Percentiles rank a stretch among this genome's conserved stretches.
Evolutionary conservation across 805 yeast genomes (phyloP).

Genomic region (Kluyveromyces starmeri): DNA sequence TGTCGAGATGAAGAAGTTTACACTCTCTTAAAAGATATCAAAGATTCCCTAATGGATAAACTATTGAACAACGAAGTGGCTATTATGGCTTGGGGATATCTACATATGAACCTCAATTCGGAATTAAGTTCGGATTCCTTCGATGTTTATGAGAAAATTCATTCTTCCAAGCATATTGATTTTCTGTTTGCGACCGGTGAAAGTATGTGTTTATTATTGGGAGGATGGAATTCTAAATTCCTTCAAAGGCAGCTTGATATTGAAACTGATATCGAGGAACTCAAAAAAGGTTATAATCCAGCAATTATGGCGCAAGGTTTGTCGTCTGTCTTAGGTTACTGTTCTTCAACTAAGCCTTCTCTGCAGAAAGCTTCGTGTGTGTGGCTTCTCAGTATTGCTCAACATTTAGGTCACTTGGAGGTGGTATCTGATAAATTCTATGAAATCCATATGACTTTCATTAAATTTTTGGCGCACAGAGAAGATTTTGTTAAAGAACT

Average conservation of each 20-base stretch:
- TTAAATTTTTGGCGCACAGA: constrained; percentile 67
- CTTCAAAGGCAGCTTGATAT: constrained; percentile 49
- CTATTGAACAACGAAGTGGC: constrained; percentile 54
- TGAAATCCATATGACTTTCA: constrained; percentile 65
- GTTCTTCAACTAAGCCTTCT: constrained; percentile 61
- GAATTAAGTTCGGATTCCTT: constrained; percentile 32
- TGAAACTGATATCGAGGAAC: not conserved
- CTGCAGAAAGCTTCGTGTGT: constrained; percentile 70
- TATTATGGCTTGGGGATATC: constrained; percentile 44
- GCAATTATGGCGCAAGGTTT: constrained; percentile 31
- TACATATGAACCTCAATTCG: constrained; percentile 36
- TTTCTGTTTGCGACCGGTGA: constrained; percentile 75
- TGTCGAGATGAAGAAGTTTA: too few relatives aligned
- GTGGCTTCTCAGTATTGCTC: constrained; percentile 76
- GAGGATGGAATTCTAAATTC: constrained; percentile 65
- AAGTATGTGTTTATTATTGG: constrained; percentile 59
- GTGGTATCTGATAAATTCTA: constrained; percentile 36
- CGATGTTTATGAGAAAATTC: constrained; percentile 44
- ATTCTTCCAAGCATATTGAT: constrained; percentile 65
- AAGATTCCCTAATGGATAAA: constrained; percentile 26
- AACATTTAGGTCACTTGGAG: constrained; percentile 51
- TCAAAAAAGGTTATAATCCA: constrained; percentile 11
- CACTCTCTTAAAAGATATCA: constrained; percentile 23
- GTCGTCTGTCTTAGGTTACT: constrained; percentile 40
- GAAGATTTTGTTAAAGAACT: constrained; percentile 89